These are phyloP conservation scores for Cupressus sempervirens DNA, from an alignment of 75 land plant genomes.

Conservation along the genomic window DNA sequence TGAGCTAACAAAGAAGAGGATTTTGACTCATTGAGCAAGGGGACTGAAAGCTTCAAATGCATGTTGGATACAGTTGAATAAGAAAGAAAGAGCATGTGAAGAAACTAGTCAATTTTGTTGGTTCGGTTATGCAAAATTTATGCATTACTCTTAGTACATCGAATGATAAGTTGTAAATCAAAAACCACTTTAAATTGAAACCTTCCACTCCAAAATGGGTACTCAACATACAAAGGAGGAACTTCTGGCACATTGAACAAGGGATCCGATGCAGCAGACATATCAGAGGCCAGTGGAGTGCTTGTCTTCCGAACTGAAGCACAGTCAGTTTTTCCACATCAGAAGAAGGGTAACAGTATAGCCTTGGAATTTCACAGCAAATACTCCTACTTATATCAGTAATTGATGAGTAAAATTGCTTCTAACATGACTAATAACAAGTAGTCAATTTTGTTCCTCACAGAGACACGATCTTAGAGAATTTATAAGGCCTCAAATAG, in stretches of 20 bases:
- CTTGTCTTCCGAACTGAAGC: background rate
- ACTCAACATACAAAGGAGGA: background rate
- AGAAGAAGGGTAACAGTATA: background rate
- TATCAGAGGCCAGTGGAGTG: background rate
- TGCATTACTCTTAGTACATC: background rate
- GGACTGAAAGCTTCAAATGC: background rate
- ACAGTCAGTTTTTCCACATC: background rate
- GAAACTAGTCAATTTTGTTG: too few relatives aligned
- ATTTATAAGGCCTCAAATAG: background rate
- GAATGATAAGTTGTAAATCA: background rate
- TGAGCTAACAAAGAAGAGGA: background rate
- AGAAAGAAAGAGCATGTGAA: too few relatives aligned
- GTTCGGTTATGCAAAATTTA: too few relatives aligned
- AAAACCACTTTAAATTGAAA: background rate
- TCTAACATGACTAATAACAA: background rate
- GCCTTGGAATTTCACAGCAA: background rate
- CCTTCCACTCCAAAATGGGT: background rate
- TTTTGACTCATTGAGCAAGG: background rate
- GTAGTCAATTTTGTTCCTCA: background rate
- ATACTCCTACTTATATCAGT: background rate
- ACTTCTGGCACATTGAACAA: background rate
- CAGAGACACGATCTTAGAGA: background rate
- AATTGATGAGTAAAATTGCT: background rate
- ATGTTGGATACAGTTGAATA: background rate
- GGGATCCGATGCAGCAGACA: background rate